A percentile compares a stretch with the other conserved stretches of the same genome.
Evolutionary conservation across 768 basidiomycete species (phyloP).

Genomic region (Hirschioporus abietinus): DNA sequence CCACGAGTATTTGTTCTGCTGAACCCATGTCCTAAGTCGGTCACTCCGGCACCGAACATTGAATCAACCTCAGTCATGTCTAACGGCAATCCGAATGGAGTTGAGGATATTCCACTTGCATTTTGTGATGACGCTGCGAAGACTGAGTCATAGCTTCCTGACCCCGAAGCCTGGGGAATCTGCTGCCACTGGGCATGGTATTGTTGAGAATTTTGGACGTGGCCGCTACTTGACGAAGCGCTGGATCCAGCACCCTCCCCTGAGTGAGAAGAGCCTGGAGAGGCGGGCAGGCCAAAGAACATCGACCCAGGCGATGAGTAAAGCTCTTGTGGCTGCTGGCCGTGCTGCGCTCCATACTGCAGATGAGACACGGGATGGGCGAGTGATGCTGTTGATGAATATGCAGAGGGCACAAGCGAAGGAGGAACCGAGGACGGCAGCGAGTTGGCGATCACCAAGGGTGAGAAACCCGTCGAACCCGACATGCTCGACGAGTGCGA

Average conservation of each 20-base stretch:
- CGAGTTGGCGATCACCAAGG: background rate
- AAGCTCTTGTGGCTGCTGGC: background rate
- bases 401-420: background rate
- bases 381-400: background rate
- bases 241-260: background rate
- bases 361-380: background rate
- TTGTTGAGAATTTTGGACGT: background rate
- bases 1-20: background rate
- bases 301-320: background rate
- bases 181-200: background rate
- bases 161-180: constrained; percentile 1
- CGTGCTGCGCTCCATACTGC: background rate
- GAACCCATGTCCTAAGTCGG: background rate
- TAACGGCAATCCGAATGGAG: background rate
- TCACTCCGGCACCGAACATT: background rate
- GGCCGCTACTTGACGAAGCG: background rate
- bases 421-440: background rate
- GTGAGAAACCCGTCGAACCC: background rate
- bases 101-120: background rate
- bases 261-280: background rate
- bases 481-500: background rate
- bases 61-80: background rate
- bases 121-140: background rate
- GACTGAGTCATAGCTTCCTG: background rate
- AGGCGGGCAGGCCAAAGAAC: background rate